Conservation (phyloP, 805 yeast genomes). For the Ogataea degrootiae region DNA sequence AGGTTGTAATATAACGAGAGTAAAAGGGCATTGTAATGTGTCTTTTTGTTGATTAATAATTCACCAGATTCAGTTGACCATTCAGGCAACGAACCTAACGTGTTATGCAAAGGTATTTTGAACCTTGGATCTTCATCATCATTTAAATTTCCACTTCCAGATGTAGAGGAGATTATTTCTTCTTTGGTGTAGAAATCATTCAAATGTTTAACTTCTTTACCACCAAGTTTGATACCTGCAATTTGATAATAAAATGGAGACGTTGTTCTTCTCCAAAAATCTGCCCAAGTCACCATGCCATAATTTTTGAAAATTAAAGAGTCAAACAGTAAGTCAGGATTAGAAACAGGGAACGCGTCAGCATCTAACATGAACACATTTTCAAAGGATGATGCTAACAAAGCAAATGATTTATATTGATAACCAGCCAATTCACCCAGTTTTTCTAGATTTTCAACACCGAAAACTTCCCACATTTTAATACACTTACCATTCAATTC, state of each 20-base stretch:
- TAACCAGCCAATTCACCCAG: slow-evolving; percentile 17
- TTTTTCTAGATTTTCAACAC: slow-evolving; percentile 18
- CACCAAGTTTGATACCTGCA: slow-evolving; percentile 49
- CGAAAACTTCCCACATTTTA: slow-evolving; percentile 31
- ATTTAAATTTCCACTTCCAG: slow-evolving; percentile 26
- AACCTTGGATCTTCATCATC: slow-evolving; percentile 25
- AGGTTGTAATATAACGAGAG: slow-evolving; percentile 62
- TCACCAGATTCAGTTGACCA: slow-evolving; percentile 68
- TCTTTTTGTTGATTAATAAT: slow-evolving; percentile 48
- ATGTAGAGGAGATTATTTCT: slow-evolving; percentile 22
- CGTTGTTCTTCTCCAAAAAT: slow-evolving; percentile 82
- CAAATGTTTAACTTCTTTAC: slow-evolving; percentile 16
- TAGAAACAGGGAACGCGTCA: slow-evolving; percentile 65
- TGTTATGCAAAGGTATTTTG: slow-evolving; percentile 49
- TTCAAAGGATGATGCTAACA: slow-evolving; percentile 69
- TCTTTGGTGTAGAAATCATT: slow-evolving; percentile 28
- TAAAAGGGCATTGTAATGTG: slow-evolving; percentile 53
- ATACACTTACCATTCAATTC: slow-evolving; percentile 35
- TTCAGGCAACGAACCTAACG: slow-evolving; percentile 60
- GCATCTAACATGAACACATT: slow-evolving; percentile 70
- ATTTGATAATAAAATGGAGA: slow-evolving; percentile 69
- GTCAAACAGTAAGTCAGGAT: slow-evolving; percentile 57
- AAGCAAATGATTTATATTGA: slow-evolving; percentile 33
- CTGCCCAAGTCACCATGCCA: slow-evolving; percentile 72
- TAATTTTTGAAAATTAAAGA: slow-evolving; percentile 48